Conservation (phyloP, 371 early-diverging fungal genomes). For the Lichtheimia corymbifera region DNA sequence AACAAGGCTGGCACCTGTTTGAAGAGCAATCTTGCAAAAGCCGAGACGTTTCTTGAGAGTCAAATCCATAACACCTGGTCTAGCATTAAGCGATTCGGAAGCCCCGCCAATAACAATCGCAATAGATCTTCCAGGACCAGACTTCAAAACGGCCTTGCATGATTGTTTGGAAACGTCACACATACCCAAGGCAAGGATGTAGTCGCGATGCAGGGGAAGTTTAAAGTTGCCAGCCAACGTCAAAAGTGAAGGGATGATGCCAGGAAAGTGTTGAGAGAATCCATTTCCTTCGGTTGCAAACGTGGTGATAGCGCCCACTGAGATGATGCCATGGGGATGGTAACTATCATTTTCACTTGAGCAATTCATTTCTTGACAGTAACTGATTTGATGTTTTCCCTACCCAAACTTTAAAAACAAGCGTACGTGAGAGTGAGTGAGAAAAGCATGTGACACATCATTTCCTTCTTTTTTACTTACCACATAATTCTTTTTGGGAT, state of each 20-base stretch:
- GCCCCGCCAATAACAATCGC: slow-evolving; percentile 78
- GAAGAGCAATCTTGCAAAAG: slow-evolving; percentile 74
- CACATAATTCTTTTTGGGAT: slow-evolving; percentile 57
- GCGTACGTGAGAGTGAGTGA: no score
- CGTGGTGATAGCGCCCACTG: slow-evolving; percentile 72
- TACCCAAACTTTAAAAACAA: no score
- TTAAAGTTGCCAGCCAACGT: slow-evolving; percentile 60
- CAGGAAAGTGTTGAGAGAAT: slow-evolving; percentile 62
- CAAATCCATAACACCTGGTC: slow-evolving; percentile 63
- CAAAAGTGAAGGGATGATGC: slow-evolving; percentile 57
- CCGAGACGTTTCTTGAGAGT: slow-evolving; percentile 71
- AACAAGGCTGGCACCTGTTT: slow-evolving; percentile 65
- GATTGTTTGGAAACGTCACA: slow-evolving; percentile 71
- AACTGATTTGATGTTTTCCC: no score
- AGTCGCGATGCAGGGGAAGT: slow-evolving; percentile 73
- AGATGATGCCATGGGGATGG: slow-evolving; percentile 81
- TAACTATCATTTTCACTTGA: slow-evolving; percentile 27
- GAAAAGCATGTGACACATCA: no score
- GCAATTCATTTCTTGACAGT: no score
- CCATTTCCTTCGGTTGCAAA: slow-evolving; percentile 71
- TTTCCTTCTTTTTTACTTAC: neutral
- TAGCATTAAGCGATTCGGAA: slow-evolving; percentile 63
- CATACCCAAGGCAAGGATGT: slow-evolving; percentile 63
- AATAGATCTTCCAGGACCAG: slow-evolving; percentile 72
- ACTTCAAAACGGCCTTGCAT: slow-evolving; percentile 67